These are phyloP conservation scores for Ogataea paraovalis DNA, from an alignment of 805 yeast genomes.

Conservation along the genomic window DNA sequence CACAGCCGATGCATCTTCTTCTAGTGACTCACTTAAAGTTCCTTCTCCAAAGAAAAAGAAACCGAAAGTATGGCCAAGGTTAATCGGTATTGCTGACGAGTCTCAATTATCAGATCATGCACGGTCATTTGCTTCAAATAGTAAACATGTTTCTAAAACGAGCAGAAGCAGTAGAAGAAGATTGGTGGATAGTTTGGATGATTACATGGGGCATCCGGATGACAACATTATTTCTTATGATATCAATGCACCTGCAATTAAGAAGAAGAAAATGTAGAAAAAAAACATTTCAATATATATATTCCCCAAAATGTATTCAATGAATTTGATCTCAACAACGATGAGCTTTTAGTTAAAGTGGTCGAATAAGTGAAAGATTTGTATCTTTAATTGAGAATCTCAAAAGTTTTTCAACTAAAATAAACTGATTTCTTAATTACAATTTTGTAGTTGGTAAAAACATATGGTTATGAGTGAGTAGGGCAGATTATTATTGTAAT, in stretches of 20 bases:
- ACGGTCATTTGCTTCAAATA: neutral
- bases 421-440: too few relatives aligned
- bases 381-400: too few relatives aligned
- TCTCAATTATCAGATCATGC: conserved; percentile 27
- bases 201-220: conserved; percentile 1
- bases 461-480: too few relatives aligned
- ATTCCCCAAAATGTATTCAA: too few relatives aligned
- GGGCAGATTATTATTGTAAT: too few relatives aligned
- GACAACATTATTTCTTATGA: neutral
- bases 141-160: too few relatives aligned
- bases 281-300: too few relatives aligned
- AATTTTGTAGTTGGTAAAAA: too few relatives aligned
- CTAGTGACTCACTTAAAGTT: conserved; percentile 27
- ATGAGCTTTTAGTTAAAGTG: too few relatives aligned
- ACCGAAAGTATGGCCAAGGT: conserved; percentile 42
- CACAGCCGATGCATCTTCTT: neutral
- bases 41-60: conserved; percentile 53
- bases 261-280: neutral
- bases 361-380: too few relatives aligned
- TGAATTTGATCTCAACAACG: too few relatives aligned
- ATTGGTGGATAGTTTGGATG: conserved; percentile 1
- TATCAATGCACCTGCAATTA: neutral
- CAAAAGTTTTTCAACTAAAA: too few relatives aligned
- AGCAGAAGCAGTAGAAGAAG: neutral
- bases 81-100: conserved; percentile 40